A percentile compares a stretch with the other conserved stretches of the same genome.
phyloP scores from a whole-genome alignment of 257 asterid genomes.

The Cruciata laevipes region DNA sequence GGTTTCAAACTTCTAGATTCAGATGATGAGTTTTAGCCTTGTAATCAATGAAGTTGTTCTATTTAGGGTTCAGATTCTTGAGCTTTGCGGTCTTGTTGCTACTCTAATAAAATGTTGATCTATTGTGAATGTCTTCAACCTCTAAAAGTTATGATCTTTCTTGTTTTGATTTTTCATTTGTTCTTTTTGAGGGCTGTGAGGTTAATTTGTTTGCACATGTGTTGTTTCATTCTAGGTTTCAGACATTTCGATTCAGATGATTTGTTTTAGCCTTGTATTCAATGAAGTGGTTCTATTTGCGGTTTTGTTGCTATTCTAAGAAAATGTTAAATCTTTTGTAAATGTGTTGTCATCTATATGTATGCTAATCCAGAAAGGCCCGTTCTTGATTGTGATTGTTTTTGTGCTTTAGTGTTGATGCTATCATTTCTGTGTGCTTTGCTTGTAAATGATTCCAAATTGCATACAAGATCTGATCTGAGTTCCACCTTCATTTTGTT shows the following conservation, averaged over 20 bases:
- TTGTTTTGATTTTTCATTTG: slow-evolving; percentile 4
- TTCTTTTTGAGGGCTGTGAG: neutral
- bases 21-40: neutral
- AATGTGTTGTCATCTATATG: neutral
- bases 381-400: neutral
- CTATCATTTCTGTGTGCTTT: slow-evolving; percentile 2
- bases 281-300: neutral
- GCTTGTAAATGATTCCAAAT: neutral
- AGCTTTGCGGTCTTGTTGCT: neutral
- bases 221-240: no score
- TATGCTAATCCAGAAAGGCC: neutral
- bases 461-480: slow-evolving; percentile 4
- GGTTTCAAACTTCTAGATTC: neutral
- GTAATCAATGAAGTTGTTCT: slow-evolving; percentile 1
- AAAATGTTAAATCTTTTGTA: neutral
- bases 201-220: slow-evolving; percentile 3
- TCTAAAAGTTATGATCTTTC: slow-evolving; percentile 13
- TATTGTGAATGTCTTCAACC: neutral
- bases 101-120: neutral
- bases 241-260: slow-evolving; percentile 2
- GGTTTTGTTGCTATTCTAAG: neutral
- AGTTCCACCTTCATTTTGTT: neutral
- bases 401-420: neutral
- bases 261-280: slow-evolving; percentile 4
- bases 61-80: no score